Base-by-base conservation (phyloP, 2,329 filamentous ascomycete genomes). In the Exophiala phaeomuriformis region DNA sequence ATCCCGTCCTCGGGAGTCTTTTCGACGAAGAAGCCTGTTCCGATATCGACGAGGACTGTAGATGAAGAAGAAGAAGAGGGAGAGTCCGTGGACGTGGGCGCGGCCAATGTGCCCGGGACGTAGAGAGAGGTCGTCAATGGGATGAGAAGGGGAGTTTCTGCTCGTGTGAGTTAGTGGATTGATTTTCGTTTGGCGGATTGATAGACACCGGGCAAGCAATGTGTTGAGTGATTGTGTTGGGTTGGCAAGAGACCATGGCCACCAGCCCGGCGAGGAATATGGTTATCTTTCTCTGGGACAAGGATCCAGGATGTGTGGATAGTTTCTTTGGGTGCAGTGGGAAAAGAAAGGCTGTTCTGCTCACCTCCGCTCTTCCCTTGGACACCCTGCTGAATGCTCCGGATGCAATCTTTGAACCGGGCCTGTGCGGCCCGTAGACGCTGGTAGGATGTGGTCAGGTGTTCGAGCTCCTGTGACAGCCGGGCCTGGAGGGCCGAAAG, bases 51-150 rank as follows among this genome's bases (percentile, higher is more conserved):
- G 54, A 97, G 77, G 4, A 95, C 89, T 57, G 83, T 84, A 53
- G 88, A 80, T 36, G 44, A 7, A 5, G 48, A 41, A 1, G 47
- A 40, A 8, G 52, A 36, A 3, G 47, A 35, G 9, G 47, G 47
- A 8, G 52, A 49, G 39, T 41, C 10, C 37, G 50, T 30, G 1
- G 84, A 7, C 37, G 50, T 30, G 1, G 84, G 78, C 69, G 85
- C 81, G 43, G 86, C 79, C 39, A 97, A 76, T 37, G 80, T 84
- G 32, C 91, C 94, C 29, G 86, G 86, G 10, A 98, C 91, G 71
- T 98, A 98, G 31, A 98, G 79, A 0, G 90, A 96, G 64, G 88
- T 93, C 8, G 93, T 98, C 58, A 98, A 73, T 0, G 94, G 93
- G n/a, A 98, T 89, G 19, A 98, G 80, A 45, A 97, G 85, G 49